Conservation (phyloP, 352 stramenopile genomes). For the Globisporangium okanoganense region DNA sequence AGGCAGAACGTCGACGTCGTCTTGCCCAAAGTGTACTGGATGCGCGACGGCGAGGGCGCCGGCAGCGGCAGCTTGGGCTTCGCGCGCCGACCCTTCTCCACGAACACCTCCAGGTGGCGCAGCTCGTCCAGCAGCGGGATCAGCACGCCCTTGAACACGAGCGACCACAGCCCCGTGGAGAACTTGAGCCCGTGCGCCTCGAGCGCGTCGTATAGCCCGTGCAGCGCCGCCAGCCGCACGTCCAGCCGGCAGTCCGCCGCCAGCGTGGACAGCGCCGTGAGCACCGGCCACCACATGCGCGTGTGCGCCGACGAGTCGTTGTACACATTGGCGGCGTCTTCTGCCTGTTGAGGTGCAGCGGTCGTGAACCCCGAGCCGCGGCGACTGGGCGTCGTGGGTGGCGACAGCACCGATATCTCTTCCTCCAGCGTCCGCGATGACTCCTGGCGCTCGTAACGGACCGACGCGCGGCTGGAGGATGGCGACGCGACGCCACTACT, state of each 20-base stretch:
- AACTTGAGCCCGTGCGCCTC: constrained; percentile 71
- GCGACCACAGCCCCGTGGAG: constrained; percentile 65
- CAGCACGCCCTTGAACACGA: constrained; percentile 85
- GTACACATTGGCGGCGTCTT: constrained; percentile 30
- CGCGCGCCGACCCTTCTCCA: constrained; percentile 38
- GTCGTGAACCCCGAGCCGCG: constrained; percentile 29
- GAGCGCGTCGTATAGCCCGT: constrained; percentile 74
- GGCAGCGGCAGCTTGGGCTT: constrained; percentile 40
- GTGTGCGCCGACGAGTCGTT: constrained; percentile 72
- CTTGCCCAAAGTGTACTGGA: constrained; percentile 39
- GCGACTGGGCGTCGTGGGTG: constrained; percentile 26
- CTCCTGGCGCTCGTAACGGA: constrained; percentile 69
- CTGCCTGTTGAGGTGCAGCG: background rate
- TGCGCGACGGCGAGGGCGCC: constrained; percentile 17
- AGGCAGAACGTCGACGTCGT: constrained; percentile 65
- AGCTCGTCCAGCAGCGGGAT: constrained; percentile 82
- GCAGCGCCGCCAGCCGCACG: constrained; percentile 76
- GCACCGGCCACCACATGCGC: constrained; percentile 92
- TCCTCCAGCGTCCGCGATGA: constrained; percentile 54
- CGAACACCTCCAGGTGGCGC: constrained; percentile 56
- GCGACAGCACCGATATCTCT: constrained; percentile 48
- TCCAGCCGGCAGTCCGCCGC: constrained; percentile 88
- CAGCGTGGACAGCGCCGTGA: constrained; percentile 94
- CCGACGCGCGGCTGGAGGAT: constrained; percentile 21
- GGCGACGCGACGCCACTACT: constrained; percentile 12